Evolutionary conservation across 129 eudicot genomes (phyloP), one percentile per base, ranked within the genome.

Genomic region (Escallonia rubra): DNA sequence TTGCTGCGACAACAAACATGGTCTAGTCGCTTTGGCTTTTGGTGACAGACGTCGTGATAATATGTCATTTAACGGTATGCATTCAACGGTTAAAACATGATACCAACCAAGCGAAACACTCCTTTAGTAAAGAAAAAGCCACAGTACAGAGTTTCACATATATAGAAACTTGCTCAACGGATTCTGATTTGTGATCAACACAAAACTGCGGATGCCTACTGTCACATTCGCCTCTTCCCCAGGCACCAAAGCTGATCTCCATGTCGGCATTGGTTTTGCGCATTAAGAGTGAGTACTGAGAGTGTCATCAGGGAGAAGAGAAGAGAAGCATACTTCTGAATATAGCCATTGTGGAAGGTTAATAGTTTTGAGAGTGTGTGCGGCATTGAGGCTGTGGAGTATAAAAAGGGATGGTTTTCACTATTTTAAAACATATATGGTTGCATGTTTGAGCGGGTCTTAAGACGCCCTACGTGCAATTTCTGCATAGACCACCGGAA

Each of bases 251-350:
- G 1, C 49, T 34, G 7, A 8, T 39, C 43, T 38, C 16, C 46
- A 40, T 44, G 4, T 38, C 14, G 44, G 61, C 71, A 3, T 10
- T 42, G 0, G 59, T 51, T 6, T 15, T 41, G 11, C 40, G 7
- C 4, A 47, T 44, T 15, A 67, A 8, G 7, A 67, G 61, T 11
- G 71, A 67, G 61, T 42, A 39, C 61, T 13, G 53, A 44, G 10
- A 67, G 48, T 39, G 45, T 7, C 16, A 39, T 13, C 57, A 67
- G 42, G 71, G 48, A 67, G 3, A 67, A 5, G n/a, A n/a, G n/a
- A n/a, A n/a, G 11, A 12, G 39, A 57, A 50, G 34, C 45, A 11
- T 67, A 41, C 49, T 53, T 54, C 61, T 54, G 4, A 49, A 34
- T 4, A 67, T 54, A 13, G 10, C 61, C 71, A 67, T 67, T 4